A percentile compares a stretch with the other conserved stretches of the same genome.
phyloP scores from a whole-genome alignment of 768 basidiomycete genomes.

The Galerina marginata region DNA sequence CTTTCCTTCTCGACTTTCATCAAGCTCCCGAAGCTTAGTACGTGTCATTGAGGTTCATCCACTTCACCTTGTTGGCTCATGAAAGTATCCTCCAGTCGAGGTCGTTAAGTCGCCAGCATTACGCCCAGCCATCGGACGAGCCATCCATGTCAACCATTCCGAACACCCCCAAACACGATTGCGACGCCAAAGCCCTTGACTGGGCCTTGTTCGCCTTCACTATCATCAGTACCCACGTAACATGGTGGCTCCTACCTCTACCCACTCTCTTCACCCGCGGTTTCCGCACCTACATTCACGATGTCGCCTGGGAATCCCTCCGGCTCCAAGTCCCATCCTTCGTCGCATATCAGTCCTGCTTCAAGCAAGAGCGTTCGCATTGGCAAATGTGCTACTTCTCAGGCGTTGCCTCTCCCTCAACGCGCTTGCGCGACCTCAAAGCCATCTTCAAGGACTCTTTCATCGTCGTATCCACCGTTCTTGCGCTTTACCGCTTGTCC shows the following conservation, averaged over 20 bases:
- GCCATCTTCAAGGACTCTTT: too few relatives aligned
- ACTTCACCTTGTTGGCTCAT: too few relatives aligned
- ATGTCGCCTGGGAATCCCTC: background rate
- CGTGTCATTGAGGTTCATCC: too few relatives aligned
- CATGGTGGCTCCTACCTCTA: background rate
- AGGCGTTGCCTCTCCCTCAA: background rate
- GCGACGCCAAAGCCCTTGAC: background rate
- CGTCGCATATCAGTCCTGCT: background rate
- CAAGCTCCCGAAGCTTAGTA: too few relatives aligned
- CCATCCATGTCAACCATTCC: too few relatives aligned
- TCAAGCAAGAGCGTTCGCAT: background rate
- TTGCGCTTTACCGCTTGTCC: too few relatives aligned
- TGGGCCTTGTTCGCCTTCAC: slow-evolving; percentile 4
- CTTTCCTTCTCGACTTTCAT: too few relatives aligned
- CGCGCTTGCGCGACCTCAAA: background rate
- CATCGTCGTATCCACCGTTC: too few relatives aligned
- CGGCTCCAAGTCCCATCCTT: slow-evolving; percentile 4
- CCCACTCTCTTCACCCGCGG: background rate
- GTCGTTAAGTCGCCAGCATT: too few relatives aligned
- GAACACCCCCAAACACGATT: background rate
- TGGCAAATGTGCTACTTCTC: slow-evolving; percentile 11
- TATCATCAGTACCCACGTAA: slow-evolving; percentile 4
- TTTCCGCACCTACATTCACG: background rate
- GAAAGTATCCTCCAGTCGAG: too few relatives aligned
- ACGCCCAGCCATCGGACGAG: too few relatives aligned